Evolutionary conservation across 2,329 filamentous ascomycete genomes (phyloP).

Genomic region (Akanthomyces dipterigenus): DNA sequence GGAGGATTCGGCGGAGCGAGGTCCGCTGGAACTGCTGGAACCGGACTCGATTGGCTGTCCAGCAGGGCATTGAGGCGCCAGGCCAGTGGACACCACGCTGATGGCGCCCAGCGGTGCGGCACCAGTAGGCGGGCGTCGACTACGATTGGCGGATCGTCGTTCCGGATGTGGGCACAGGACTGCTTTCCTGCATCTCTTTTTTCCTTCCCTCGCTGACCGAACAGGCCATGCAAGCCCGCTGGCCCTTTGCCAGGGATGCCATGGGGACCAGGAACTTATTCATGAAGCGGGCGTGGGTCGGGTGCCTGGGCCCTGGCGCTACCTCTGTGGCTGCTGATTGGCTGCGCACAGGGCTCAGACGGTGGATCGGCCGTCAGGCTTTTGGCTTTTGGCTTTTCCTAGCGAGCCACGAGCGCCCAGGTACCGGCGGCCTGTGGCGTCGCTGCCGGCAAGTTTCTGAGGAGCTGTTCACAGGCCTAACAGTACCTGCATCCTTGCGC

Average conservation of each 20-base stretch:
- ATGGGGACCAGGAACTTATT: not conserved
- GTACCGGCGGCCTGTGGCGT: not conserved
- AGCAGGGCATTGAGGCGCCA: not conserved
- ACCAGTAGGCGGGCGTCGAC: not conserved
- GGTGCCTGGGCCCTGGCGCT: not conserved
- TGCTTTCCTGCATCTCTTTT: not conserved
- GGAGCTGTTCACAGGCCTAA: too few species aligned
- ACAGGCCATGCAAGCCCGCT: too few species aligned
- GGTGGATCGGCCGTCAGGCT: slow-evolving; percentile 1
- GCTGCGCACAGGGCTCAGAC: not conserved
- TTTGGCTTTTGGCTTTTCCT: too few species aligned
- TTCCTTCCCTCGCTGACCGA: not conserved
- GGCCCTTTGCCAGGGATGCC: not conserved
- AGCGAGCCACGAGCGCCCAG: not conserved
- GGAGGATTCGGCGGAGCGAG: not conserved
- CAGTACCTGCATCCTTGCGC: not conserved
- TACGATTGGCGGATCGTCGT: not conserved
- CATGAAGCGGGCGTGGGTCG: not conserved
- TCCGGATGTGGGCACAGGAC: not conserved
- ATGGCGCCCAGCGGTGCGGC: not conserved
- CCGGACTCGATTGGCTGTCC: not conserved
- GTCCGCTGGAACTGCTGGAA: too few species aligned
- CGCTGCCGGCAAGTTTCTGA: not conserved
- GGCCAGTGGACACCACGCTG: not conserved
- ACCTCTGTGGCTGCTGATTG: not conserved